A percentile compares a stretch with the other conserved stretches of the same genome.
phyloP scores from a whole-genome alignment of 2,329 filamentous ascomycete genomes.

The Hymenoscyphus fructigenus region DNA sequence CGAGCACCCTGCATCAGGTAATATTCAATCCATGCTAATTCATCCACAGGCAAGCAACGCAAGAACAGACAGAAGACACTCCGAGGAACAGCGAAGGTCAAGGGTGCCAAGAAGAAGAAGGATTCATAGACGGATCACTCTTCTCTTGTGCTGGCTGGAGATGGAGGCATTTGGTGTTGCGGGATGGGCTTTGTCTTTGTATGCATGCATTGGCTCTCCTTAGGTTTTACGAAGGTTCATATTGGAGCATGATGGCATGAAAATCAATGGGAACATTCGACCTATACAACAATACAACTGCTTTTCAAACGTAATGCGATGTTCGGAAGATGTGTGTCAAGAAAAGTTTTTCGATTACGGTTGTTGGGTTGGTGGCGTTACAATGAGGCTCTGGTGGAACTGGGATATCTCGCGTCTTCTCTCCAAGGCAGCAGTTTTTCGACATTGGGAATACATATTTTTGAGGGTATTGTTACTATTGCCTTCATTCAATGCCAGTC shows the following conservation, averaged over 20 bases:
- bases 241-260: slow-evolving; percentile 30
- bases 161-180: slow-evolving; percentile 34
- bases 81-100: slow-evolving; percentile 96
- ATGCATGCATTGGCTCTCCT: slow-evolving; percentile 32
- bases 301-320: slow-evolving; percentile 16
- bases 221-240: slow-evolving; percentile 27
- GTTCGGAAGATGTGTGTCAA: background rate
- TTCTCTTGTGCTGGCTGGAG: slow-evolving; percentile 27
- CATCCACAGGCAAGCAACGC: slow-evolving; percentile 89
- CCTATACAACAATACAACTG: slow-evolving; percentile 32
- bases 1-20: slow-evolving; percentile 1
- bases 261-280: slow-evolving; percentile 27
- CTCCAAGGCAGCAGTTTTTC: background rate
- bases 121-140: slow-evolving; percentile 66
- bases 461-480: too few species aligned
- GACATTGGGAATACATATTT: background rate
- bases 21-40: slow-evolving; percentile 25
- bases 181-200: slow-evolving; percentile 34
- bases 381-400: background rate
- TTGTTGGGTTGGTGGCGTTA: background rate
- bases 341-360: slow-evolving; percentile 3
- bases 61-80: slow-evolving; percentile 99
- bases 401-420: background rate
- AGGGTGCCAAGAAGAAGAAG: slow-evolving; percentile 94
- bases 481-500: background rate